Percentiles rank a stretch among this genome's conserved stretches.
Conservation (phyloP, 2,329 filamentous ascomycete genomes). For the Nigrospora osmanthi region DNA sequence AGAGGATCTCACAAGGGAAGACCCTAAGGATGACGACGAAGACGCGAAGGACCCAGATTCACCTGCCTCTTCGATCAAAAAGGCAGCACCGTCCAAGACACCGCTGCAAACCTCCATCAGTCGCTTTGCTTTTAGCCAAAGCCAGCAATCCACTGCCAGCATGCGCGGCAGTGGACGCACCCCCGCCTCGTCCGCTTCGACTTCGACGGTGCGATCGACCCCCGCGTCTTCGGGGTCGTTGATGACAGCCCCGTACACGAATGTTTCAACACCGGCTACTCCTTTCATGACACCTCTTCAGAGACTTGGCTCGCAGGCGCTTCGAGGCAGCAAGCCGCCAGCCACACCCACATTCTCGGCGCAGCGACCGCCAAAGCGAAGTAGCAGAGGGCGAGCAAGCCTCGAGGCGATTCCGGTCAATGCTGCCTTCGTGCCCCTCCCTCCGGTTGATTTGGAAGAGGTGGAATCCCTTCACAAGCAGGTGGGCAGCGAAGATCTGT, state of each 20-base stretch:
- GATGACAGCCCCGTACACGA: constrained; percentile 31
- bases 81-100: constrained; percentile 7
- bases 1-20: constrained; percentile 9
- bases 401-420: constrained; percentile 35
- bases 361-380: constrained; percentile 11
- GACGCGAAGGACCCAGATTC: not conserved
- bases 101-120: constrained; percentile 22
- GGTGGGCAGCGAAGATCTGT: constrained; percentile 48
- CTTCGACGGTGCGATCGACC: constrained; percentile 9
- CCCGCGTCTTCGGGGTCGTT: constrained; percentile 20
- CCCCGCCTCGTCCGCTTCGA: constrained; percentile 23
- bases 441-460: constrained; percentile 44
- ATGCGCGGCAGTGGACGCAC: constrained; percentile 9
- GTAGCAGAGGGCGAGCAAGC: constrained; percentile 15
- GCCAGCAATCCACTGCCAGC: constrained; percentile 11
- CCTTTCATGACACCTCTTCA: constrained; percentile 41
- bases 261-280: constrained; percentile 33
- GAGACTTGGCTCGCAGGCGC: constrained; percentile 40
- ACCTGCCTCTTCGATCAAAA: not conserved
- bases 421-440: constrained; percentile 46
- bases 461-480: constrained; percentile 40
- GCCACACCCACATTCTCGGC: constrained; percentile 14
- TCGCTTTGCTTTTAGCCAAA: constrained; percentile 20
- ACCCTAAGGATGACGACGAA: constrained; percentile 11
- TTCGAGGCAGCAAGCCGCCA: constrained; percentile 22